Conservation (phyloP, 768 basidiomycete species). For the Trichaptum fuscoviolaceum region DNA sequence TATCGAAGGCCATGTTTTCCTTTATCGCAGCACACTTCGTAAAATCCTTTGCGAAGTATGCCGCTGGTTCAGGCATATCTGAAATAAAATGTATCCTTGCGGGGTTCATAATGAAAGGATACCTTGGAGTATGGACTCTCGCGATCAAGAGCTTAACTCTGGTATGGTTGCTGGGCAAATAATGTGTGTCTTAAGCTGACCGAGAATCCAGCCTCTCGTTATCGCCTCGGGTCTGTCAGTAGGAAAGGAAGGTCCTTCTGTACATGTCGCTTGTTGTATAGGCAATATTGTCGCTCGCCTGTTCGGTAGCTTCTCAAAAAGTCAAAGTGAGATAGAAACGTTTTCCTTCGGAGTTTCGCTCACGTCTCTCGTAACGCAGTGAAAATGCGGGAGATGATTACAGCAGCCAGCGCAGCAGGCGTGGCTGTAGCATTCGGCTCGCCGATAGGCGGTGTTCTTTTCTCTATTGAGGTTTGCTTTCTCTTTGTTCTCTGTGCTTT, state of each 20-base stretch:
- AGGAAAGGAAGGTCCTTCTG: constrained; percentile 97
- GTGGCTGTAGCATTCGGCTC: constrained; percentile 98
- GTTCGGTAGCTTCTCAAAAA: constrained; percentile 78
- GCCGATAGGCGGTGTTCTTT: constrained; percentile 95
- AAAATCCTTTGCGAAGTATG: constrained; percentile 83
- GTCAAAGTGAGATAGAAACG: constrained; percentile 60
- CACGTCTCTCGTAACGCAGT: constrained; percentile 29
- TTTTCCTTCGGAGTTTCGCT: background rate
- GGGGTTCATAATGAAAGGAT: constrained; percentile 97
- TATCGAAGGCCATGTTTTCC: constrained; percentile 64
- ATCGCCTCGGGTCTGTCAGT: constrained; percentile 97
- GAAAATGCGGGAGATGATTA: constrained; percentile 86
- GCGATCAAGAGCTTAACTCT: constrained; percentile 91
- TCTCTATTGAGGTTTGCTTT: constrained; percentile 87
- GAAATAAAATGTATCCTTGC: constrained; percentile 98
- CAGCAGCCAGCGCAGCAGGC: constrained; percentile 94
- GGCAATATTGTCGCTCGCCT: constrained; percentile 85
- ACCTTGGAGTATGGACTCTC: constrained; percentile 84
- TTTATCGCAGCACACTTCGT: constrained; percentile 89
- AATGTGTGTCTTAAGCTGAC: constrained; percentile 7
- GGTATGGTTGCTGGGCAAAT: constrained; percentile 40
- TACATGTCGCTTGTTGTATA: constrained; percentile 94
- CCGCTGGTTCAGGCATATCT: constrained; percentile 96
- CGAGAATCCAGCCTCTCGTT: constrained; percentile 69
- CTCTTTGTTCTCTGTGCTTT: too few relatives aligned